Base-by-base conservation (phyloP, 176 grass and related monocot genomes). In the Aegilops sharonensis region DNA sequence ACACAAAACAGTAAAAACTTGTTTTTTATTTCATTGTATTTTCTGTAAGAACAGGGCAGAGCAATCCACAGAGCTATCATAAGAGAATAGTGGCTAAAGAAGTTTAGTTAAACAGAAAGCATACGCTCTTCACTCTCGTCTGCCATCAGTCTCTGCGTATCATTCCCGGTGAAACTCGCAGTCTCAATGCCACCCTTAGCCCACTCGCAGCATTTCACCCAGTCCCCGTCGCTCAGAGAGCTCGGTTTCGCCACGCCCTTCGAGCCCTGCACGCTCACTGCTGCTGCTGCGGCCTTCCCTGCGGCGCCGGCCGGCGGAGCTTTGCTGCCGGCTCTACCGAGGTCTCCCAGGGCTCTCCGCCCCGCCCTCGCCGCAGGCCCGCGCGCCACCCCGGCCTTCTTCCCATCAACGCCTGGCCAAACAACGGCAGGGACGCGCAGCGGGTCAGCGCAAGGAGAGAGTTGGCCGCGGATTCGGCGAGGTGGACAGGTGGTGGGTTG, bases 141-240 rank as follows among this genome's bases (percentile, higher is more conserved):
- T 1, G 18, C 29, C 7, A 60, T 23, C 85, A 87, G 67, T 37
- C 15, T 64, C 54, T 80, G 77, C 37, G 24, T 6, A 72, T 84
- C 82, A 14, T 84, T 84, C 20, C 82, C 82, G 18, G 82, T 84
- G 54, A 75, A 84, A 21, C 24, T 61, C 17, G 69, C 82, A 13
- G 57, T 31, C 34, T 86, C 76, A 45, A 59, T 24, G 4, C 85
- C 85, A 65, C 23, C 68, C 31, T 78, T 77, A 11, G 73, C 83
- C 83, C 83, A 84, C 15, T 75, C 54, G 25, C 82, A 47, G 25
- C 82, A 84, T 30, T 75, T 84, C 56, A 84, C 31, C 82, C 82
- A 84, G 8, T 85, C 78, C 57, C 48, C 78, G 0, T 65, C 85
- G 8, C 67, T 87, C 13, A 80, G 27, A 9, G 2, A 73, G 56